Evolutionary conservation across 1,284 basidiomycete genomes (phyloP).

Genomic region (Cryptococcus depauperatus): DNA sequence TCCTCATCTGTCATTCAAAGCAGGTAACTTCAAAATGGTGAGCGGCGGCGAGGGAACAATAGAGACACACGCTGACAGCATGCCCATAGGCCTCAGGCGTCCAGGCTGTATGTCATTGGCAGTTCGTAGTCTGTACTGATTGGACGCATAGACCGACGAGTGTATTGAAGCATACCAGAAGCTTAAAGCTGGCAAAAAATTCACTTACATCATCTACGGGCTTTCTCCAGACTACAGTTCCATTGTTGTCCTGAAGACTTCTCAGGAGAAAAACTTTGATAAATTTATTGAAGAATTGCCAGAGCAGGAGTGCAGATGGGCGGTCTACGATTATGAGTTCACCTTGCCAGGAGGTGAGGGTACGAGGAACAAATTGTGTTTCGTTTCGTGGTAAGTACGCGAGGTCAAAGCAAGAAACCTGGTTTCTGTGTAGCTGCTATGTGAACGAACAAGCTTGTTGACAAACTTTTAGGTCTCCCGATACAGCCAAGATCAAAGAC

Average conservation of each 20-base stretch:
- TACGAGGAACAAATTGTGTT: slow-evolving; percentile 83
- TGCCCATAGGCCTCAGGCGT: slow-evolving; percentile 44
- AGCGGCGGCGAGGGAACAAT: no score
- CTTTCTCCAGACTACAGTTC: slow-evolving; percentile 61
- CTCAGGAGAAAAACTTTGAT: slow-evolving; percentile 56
- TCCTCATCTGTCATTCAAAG: no score
- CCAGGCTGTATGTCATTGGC: slow-evolving; percentile 26
- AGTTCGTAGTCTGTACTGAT: neutral
- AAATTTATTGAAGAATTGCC: slow-evolving; percentile 71
- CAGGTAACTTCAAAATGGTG: no score
- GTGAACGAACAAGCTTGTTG: no score
- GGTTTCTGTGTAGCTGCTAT: no score
- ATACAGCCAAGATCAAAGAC: slow-evolving; percentile 73
- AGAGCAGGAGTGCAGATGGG: slow-evolving; percentile 71
- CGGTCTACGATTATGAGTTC: slow-evolving; percentile 86
- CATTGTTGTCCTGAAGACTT: slow-evolving; percentile 65
- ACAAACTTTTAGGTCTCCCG: slow-evolving; percentile 87
- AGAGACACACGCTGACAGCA: no score
- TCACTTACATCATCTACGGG: slow-evolving; percentile 80
- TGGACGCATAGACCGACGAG: slow-evolving; percentile 31
- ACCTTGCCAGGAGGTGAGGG: slow-evolving; percentile 67
- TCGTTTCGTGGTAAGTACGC: slow-evolving; percentile 64
- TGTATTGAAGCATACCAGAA: slow-evolving; percentile 62
- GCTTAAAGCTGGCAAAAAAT: slow-evolving; percentile 75
- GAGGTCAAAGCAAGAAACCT: neutral